Percentiles rank a stretch among this genome's conserved stretches.
Evolutionary conservation across 2,329 filamentous ascomycete genomes (phyloP).

Genomic region (Metarhizium rileyi): DNA sequence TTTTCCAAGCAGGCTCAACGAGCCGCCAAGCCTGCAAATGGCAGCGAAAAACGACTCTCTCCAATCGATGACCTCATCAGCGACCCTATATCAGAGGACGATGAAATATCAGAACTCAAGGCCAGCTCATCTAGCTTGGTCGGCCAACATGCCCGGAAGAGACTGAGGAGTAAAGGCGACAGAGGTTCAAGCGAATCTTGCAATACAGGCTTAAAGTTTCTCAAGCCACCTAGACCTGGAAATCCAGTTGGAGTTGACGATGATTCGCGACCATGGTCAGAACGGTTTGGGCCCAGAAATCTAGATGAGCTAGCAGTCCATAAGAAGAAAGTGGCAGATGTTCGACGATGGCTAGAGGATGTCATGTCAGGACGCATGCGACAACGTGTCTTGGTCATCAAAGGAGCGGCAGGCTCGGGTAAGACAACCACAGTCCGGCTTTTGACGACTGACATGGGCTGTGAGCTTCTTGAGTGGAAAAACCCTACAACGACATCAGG

Average conservation of each 20-base stretch:
- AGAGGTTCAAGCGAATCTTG: conserved; percentile 13
- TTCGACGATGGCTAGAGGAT: conserved; percentile 70
- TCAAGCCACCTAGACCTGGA: conserved; percentile 30
- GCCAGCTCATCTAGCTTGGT: conserved; percentile 44
- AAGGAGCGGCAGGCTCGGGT: conserved; percentile 81
- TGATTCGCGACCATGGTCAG: conserved; percentile 73
- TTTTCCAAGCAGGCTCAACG: conserved; percentile 53
- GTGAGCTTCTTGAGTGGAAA: conserved; percentile 80
- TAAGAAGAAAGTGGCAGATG: conserved; percentile 85
- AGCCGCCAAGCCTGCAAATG: conserved; percentile 24
- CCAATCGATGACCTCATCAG: conserved; percentile 40
- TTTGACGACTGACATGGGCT: conserved; percentile 66
- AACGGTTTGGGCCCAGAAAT: conserved; percentile 65
- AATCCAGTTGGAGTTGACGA: conserved; percentile 27
- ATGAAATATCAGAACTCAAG: conserved; percentile 42
- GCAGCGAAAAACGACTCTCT: conserved; percentile 18
- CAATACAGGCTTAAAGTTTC: conserved; percentile 40
- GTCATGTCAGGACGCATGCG: conserved; percentile 55
- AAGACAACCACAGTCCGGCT: conserved; percentile 83
- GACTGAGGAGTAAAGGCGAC: conserved; percentile 31
- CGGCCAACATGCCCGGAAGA: conserved; percentile 44
- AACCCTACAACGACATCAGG: conserved; percentile 60
- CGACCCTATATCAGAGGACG: conserved; percentile 52
- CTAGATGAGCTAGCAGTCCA: conserved; percentile 86
- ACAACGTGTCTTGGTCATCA: conserved; percentile 72